Percentiles rank a stretch among this genome's conserved stretches.
These are phyloP conservation scores for Zizania palustris DNA, from an alignment of 202 grass and related monocot species.

Conservation along the genomic window DNA sequence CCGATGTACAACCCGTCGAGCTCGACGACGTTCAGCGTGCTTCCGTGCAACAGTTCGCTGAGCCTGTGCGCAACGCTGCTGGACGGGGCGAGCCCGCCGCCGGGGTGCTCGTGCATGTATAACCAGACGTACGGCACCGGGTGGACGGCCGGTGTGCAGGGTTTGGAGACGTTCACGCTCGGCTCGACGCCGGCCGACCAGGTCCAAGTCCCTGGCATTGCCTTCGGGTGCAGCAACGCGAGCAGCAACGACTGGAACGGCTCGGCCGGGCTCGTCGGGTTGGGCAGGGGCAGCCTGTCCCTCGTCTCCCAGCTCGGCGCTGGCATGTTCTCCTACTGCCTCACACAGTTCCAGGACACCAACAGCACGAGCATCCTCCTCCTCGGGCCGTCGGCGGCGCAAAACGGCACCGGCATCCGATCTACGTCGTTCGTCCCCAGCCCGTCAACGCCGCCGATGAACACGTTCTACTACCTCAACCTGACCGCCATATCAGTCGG, in stretches of 20 bases:
- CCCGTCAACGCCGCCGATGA: constrained; percentile 40
- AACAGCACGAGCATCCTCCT: constrained; percentile 63
- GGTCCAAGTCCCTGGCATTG: constrained; percentile 23
- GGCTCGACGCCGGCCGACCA: constrained; percentile 32
- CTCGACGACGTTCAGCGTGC: constrained; percentile 56
- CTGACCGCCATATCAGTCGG: constrained; percentile 64
- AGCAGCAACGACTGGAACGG: constrained; percentile 50
- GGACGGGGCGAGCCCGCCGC: neutral
- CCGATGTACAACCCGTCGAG: constrained; percentile 56
- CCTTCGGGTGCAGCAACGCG: constrained; percentile 64
- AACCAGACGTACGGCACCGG: constrained; percentile 52
- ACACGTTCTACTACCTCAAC: constrained; percentile 64
- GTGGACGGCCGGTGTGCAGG: constrained; percentile 52
- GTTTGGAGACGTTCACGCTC: constrained; percentile 67
- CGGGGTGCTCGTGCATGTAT: constrained; percentile 50
- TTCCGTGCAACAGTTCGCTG: constrained; percentile 57
- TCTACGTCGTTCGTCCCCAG: constrained; percentile 67
- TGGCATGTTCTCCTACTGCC: constrained; percentile 75
- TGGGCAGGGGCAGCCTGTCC: constrained; percentile 49
- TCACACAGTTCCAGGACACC: constrained; percentile 56
- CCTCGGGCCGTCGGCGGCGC: constrained; percentile 47
- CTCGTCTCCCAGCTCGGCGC: constrained; percentile 62
- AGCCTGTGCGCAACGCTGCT: constrained; percentile 39
- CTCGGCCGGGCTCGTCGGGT: constrained; percentile 58
- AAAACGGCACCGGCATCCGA: constrained; percentile 31